Conservation (phyloP, 768 basidiomycete species). For the Pleurotus pulmonarius region DNA sequence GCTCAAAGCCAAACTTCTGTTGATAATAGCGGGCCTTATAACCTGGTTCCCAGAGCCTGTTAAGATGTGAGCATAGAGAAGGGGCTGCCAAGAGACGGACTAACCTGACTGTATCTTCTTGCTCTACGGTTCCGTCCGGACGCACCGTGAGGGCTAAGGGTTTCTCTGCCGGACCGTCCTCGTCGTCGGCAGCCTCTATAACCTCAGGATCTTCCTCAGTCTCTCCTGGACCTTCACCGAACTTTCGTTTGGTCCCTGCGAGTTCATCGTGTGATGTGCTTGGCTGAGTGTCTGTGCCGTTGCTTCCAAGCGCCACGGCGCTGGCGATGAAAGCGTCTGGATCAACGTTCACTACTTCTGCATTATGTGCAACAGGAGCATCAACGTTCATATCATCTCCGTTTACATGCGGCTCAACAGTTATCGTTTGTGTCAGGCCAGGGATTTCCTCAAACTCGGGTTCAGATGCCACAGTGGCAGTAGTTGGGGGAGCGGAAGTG, state of each 20-base stretch:
- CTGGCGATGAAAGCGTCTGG: conserved; percentile 9
- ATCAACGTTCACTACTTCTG: conserved; percentile 25
- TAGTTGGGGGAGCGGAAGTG: neutral
- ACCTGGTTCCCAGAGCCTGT: conserved; percentile 92
- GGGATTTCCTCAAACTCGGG: conserved; percentile 2
- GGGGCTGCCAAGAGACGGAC: conserved; percentile 22
- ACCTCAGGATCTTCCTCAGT: conserved; percentile 34
- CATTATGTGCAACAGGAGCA: conserved; percentile 17
- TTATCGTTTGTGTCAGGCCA: neutral
- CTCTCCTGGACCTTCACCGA: conserved; percentile 40
- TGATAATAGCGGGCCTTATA: conserved; percentile 94
- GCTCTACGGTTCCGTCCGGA: conserved; percentile 89
- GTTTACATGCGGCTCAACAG: conserved; percentile 1
- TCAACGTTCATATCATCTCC: conserved; percentile 7
- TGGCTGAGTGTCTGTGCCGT: conserved; percentile 23
- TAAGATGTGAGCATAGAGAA: conserved; percentile 8
- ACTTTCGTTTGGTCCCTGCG: conserved; percentile 41
- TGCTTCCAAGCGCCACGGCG: conserved; percentile 2
- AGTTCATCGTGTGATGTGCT: conserved; percentile 16
- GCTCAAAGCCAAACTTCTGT: conserved; percentile 83
- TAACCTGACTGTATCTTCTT: conserved; percentile 90
- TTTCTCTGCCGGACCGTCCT: conserved; percentile 33
- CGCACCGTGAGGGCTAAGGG: conserved; percentile 71
- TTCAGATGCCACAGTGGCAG: neutral
- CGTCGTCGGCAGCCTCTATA: conserved; percentile 50